phyloP scores from a whole-genome alignment of 2,329 filamentous ascomycete genomes.

The Phialocephala subalpina region DNA sequence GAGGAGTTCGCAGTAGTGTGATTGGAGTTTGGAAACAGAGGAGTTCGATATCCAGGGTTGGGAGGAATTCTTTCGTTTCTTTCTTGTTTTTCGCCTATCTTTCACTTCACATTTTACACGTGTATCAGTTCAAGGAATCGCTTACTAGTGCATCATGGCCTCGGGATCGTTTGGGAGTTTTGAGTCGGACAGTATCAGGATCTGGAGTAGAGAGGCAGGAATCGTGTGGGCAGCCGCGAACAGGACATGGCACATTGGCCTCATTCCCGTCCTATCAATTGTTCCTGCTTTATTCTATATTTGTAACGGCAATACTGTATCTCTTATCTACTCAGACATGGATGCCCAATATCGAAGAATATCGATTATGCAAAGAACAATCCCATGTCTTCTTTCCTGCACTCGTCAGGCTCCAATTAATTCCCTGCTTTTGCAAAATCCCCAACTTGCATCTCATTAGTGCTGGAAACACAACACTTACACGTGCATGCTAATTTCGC shows the following conservation, averaged over 20 bases:
- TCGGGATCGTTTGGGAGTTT: not conserved
- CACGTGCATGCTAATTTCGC: slow-evolving; percentile 4
- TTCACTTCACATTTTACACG: not conserved
- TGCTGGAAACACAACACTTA: not conserved
- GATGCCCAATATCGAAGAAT: not conserved
- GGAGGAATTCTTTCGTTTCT: slow-evolving; percentile 1
- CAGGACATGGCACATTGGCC: slow-evolving; percentile 1
- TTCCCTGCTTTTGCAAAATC: not conserved
- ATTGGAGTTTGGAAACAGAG: not conserved
- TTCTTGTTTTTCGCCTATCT: not conserved
- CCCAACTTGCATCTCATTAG: not conserved
- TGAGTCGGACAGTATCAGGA: not conserved
- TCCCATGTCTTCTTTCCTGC: not conserved
- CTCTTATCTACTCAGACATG: slow-evolving; percentile 16
- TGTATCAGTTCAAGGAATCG: not conserved
- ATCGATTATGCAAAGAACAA: slow-evolving; percentile 1
- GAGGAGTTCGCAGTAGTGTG: not conserved
- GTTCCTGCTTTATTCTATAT: slow-evolving; percentile 1
- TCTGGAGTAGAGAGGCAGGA: not conserved
- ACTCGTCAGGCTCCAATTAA: not conserved
- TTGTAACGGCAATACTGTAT: slow-evolving; percentile 4
- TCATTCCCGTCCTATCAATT: not conserved
- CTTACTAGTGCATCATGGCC: not conserved
- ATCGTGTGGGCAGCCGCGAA: not conserved
- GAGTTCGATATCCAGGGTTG: slow-evolving; percentile 1